Base-by-base conservation (phyloP, 2,329 filamentous ascomycete genomes). In the Fusarium succisae region DNA sequence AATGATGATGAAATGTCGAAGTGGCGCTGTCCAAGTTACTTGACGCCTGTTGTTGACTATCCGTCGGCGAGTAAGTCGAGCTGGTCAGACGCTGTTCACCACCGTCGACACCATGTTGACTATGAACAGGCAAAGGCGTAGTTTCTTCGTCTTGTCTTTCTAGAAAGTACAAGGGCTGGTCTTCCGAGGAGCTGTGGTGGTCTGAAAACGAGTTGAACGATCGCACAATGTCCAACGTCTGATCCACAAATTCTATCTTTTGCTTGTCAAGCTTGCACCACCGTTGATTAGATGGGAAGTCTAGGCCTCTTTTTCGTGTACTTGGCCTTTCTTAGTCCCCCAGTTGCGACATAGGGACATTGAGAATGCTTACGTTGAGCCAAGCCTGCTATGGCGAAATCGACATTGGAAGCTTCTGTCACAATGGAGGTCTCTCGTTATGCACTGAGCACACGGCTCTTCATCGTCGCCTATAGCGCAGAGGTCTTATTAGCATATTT, bases 121-220 rank as follows among this genome's bases (percentile, higher is more conserved):
- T 35, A 26, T 6, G 12, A 0, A 4, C 3, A 14, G 5, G 38
- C 5, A 6, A 8, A 15, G 48, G 6, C 1, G 14, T 18, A 8
- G 13, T 17, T 9, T 6, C n/a, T 38, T 24, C 17, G 13, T 26
- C 22, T n/a, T 37, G 22, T n/a, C 32, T 24, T 3, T 10, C n/a
- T 3, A 28, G 5, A 12, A 26, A 53, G 22, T 20, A 24, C 11
- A 38, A 15, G 9, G n/a, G 8, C 12, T 37, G 32, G 15, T 26
- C 50, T 12, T 37, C 50, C 3, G 32, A 37, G 2, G 30, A 53
- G n/a, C 32, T 35, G 17, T 6, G 50, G 2, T 53, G 30, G 7
- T 53, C n/a, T 22, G 38, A 56, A n/a, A 30, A 4, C 5, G 38
- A 30, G 53, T 43, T 30, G 2, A 30, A 30, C 3, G 53, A 56